Evolutionary conservation across 2,329 filamentous ascomycete species (phyloP).

Genomic region (Aspergillus sp.): DNA sequence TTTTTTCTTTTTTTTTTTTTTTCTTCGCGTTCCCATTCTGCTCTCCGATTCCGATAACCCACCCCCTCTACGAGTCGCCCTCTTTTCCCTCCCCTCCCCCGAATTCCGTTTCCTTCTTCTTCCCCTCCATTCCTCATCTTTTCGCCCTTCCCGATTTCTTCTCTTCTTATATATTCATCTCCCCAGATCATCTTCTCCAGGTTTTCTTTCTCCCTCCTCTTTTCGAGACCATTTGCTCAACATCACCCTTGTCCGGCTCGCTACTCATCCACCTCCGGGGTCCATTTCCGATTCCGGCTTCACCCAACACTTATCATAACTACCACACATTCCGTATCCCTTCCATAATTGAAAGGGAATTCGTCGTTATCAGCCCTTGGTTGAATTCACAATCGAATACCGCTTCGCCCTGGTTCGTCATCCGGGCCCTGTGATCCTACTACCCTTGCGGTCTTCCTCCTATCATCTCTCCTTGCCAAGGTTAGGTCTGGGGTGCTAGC

Average conservation of each 20-base stretch:
- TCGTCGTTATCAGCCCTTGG: not conserved
- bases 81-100: constrained; percentile 26
- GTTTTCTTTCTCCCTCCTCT: constrained; percentile 25
- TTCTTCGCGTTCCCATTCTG: constrained; percentile 16
- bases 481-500: constrained; percentile 19
- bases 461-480: constrained; percentile 17
- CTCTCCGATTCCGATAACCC: constrained; percentile 30
- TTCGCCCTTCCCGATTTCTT: constrained; percentile 22
- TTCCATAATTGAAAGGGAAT: constrained; percentile 13
- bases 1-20: constrained; percentile 17
- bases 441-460: constrained; percentile 17
- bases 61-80: constrained; percentile 23
- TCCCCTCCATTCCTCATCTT: constrained; percentile 25
- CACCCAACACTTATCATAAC: constrained; percentile 2
- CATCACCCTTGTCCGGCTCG: constrained; percentile 15
- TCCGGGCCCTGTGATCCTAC: constrained; percentile 14
- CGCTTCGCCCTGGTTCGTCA: constrained; percentile 1
- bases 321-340: constrained; percentile 10
- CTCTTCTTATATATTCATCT: constrained; percentile 32
- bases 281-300: constrained; percentile 11
- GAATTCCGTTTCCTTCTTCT: constrained; percentile 30
- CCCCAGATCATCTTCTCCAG: constrained; percentile 31
- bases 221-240: constrained; percentile 22
- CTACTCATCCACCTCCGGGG: constrained; percentile 2
- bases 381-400: not conserved